Evolutionary conservation across 352 stramenopile species (phyloP).

Genomic region (Globisporangium abappressorium): DNA sequence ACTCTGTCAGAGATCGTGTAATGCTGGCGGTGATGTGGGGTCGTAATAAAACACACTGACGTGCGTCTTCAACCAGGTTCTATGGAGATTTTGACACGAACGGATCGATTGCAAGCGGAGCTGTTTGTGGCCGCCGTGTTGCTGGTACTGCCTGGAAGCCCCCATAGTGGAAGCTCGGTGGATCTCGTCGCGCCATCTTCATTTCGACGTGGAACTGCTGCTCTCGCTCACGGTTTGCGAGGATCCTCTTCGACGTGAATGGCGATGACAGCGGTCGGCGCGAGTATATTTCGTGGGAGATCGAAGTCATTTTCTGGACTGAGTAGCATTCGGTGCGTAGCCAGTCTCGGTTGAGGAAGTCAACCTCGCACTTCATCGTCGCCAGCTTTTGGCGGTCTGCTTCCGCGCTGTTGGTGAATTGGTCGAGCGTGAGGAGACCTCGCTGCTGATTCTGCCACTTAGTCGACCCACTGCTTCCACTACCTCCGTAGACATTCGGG

Average conservation of each 20-base stretch:
- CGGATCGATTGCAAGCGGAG: slow-evolving; percentile 6
- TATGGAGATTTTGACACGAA: slow-evolving; percentile 9
- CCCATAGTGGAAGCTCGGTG: slow-evolving; percentile 16
- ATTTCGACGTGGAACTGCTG: slow-evolving; percentile 19
- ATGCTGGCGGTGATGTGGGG: slow-evolving; percentile 2
- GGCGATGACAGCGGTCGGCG: slow-evolving; percentile 10
- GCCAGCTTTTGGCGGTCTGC: slow-evolving; percentile 11
- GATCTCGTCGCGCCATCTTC: slow-evolving; percentile 11
- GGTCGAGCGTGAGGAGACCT: neutral
- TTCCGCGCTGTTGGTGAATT: slow-evolving; percentile 3
- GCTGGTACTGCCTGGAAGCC: neutral
- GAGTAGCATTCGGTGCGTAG: slow-evolving; percentile 5
- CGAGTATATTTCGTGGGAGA: slow-evolving; percentile 8
- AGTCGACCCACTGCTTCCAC: neutral
- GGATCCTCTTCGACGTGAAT: slow-evolving; percentile 7
- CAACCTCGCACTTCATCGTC: slow-evolving; percentile 11
- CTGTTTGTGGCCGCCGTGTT: slow-evolving; percentile 11
- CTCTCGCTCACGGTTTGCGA: slow-evolving; percentile 15
- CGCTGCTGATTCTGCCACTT: slow-evolving; percentile 2
- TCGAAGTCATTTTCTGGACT: neutral
- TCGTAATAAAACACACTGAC: neutral
- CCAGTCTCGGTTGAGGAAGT: slow-evolving; percentile 14
- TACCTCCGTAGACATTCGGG: slow-evolving; percentile 30
- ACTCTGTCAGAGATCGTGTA: slow-evolving; percentile 38
- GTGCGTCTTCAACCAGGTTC: neutral